These are phyloP conservation scores for Acanthamoeba healyi DNA, from an alignment of 208 protist genomes.

Conservation along the genomic window DNA sequence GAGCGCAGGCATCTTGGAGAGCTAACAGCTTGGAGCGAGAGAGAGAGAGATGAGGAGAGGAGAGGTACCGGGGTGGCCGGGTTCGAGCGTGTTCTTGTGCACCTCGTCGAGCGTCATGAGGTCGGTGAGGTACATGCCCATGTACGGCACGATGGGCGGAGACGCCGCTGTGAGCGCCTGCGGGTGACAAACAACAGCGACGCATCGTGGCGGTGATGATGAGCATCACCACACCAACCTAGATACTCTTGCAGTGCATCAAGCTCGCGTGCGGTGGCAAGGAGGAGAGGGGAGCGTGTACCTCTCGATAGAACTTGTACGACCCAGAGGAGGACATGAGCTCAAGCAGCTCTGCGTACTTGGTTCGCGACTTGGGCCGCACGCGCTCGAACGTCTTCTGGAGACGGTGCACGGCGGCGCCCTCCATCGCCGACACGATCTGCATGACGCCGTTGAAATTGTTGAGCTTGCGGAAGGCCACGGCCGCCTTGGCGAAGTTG, in stretches of 20 bases:
- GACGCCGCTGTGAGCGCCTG: background rate
- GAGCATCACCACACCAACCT: background rate
- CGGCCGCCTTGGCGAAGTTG: slow-evolving; percentile 36
- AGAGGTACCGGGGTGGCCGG: background rate
- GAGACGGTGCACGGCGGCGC: slow-evolving; percentile 39
- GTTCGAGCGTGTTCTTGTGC: slow-evolving; percentile 56
- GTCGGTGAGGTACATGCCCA: slow-evolving; percentile 71
- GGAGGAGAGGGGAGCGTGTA: background rate
- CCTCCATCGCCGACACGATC: slow-evolving; percentile 63
- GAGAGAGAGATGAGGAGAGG: background rate
- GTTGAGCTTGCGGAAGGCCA: slow-evolving; percentile 61
- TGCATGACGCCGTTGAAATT: slow-evolving; percentile 58
- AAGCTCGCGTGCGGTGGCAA: background rate
- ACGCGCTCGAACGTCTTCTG: slow-evolving; percentile 45
- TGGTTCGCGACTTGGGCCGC: background rate
- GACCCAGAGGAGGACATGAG: background rate
- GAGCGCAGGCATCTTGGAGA: background rate
- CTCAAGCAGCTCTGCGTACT: slow-evolving; percentile 59
- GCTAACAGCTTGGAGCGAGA: background rate
- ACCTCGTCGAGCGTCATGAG: slow-evolving; percentile 39
- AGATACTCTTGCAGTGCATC: background rate
- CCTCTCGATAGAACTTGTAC: slow-evolving; percentile 64
- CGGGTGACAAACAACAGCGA: background rate
- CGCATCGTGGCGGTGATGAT: background rate
- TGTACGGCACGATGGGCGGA: slow-evolving; percentile 50